Base-by-base conservation (phyloP, 768 basidiomycete genomes). In the Amanita subjunquillea region DNA sequence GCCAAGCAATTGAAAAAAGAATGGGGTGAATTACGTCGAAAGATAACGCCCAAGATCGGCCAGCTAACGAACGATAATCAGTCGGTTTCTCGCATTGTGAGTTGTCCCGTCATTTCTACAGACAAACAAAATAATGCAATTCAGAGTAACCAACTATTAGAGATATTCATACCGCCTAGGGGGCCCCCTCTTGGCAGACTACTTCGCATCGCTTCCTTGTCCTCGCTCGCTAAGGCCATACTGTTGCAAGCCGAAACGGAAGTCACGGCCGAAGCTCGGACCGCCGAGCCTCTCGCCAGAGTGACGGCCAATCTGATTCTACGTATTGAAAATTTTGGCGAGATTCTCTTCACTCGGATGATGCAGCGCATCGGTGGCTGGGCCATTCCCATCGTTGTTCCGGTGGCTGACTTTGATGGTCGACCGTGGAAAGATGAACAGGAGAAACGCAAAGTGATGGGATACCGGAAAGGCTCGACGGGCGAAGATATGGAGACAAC, bases 201-300 rank as follows among this genome's bases (percentile, higher is more conserved):
- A n/a, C 69, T 87, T 50, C 94, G 92, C 63, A 65, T 74, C 44
- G 88, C 91, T 47, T 75, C 86, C 20, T 78, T 94, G 42, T 93
- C 89, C 20, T 86, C 92, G n/a, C 78, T 97, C 38, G 74, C 91
- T 44, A 97, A 98, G 63, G 73, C 82, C 15, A 83, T 98, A 55
- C 75, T 97, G 41, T 75, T 88, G 32, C 95, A 97, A 69, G 93
- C 93, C 15, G 93, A 96, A 70, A 87, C 84, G 0, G 95, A 98
- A 66, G 89, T 95, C 7, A 75, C 87, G 1, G 92, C 93, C 2
- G 89, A 94, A 67, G 83, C 87, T 60, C 81, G 82, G 29, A 86
- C 87, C 22, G 93, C 92, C 0, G 73, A 76, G 36, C 95, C 95
- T 0, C 77, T 99, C 22, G 90, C 88, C 0, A 77, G 79, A 30